Base-by-base conservation (phyloP, 1,284 basidiomycete genomes). In the Trichosporon sp. region DNA sequence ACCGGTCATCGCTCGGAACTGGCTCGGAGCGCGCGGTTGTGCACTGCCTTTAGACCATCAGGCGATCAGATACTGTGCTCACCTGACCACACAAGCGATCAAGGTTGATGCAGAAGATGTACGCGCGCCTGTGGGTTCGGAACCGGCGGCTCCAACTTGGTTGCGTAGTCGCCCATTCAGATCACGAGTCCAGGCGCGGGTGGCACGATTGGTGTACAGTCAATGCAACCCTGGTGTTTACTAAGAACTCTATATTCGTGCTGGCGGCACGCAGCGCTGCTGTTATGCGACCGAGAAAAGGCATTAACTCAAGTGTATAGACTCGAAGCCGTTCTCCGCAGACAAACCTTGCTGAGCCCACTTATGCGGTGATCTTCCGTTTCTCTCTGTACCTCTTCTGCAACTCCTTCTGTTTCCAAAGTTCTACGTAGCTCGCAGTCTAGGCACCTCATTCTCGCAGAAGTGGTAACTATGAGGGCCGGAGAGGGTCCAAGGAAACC, bases 301-400 rank as follows among this genome's bases (percentile, higher is more conserved):
- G 26, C 26, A 26, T 26, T 26, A 26, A 26, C 26, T 26, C 26
- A 26, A 26, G 26, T 26, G 51, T 54, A 54, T 54, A 54, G 51
- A 54, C 51, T 54, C 51, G 12, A 16, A 5, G 19, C 2, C 16
- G 51, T 54, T 19, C 19, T 3, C 48, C 48, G 16, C 6, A 21
- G 19, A 16, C 51, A 26, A 54, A 54, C 21, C 51, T 54, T 7
- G 19, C 16, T 54, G 51, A 54, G 51, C 51, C 51, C 51, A 54
- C 51, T 54, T 54, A 54, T 54, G 51, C 51, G 51, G 51, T 26
- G 51, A 54, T 54, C 51, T 54, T 21, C 51, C 51, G 21, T 54
- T 26, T 10, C 51, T 10, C 51, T 26, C 4, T 46, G 43, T 46
- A 7, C 43, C 43, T 46, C 43, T n/a, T n/a, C 26, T 26, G 26